phyloP scores from a whole-genome alignment of 192 early-diverging fungal genomes.

The Backusella mclennaniae region DNA sequence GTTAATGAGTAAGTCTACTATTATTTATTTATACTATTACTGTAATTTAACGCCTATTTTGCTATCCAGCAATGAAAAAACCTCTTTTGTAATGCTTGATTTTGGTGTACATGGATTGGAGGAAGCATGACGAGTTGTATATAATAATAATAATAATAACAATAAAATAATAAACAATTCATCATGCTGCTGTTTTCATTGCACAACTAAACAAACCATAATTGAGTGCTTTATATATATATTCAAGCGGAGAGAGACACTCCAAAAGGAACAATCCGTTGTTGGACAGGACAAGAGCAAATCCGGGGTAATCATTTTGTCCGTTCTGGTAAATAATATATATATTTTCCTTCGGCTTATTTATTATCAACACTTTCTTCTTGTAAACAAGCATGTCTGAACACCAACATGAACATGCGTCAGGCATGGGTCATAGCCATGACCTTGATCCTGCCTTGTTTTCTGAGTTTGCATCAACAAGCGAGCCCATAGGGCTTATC shows the following conservation, averaged over 20 bases:
- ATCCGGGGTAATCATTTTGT: neutral
- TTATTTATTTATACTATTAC: neutral
- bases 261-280: too few relatives aligned
- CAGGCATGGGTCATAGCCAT: conserved; percentile 27
- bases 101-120: conserved; percentile 62
- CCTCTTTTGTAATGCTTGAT: conserved; percentile 84
- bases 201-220: too few relatives aligned
- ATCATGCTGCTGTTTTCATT: too few relatives aligned
- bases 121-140: neutral
- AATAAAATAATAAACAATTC: too few relatives aligned
- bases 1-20: conserved; percentile 49
- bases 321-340: neutral
- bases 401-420: conserved; percentile 15
- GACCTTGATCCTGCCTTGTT: conserved; percentile 27
- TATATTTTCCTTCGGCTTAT: neutral
- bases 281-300: neutral
- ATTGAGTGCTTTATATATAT: too few relatives aligned
- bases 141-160: too few relatives aligned
- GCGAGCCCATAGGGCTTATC: conserved; percentile 33
- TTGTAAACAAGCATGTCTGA: neutral
- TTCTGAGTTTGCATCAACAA: conserved; percentile 23
- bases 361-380: neutral
- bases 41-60: neutral
- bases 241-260: too few relatives aligned
- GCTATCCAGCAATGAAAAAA: conserved; percentile 38